Evolutionary conservation across 768 basidiomycete genomes (phyloP), one percentile per base, ranked within the genome.

Genomic region (Suillus americanus): DNA sequence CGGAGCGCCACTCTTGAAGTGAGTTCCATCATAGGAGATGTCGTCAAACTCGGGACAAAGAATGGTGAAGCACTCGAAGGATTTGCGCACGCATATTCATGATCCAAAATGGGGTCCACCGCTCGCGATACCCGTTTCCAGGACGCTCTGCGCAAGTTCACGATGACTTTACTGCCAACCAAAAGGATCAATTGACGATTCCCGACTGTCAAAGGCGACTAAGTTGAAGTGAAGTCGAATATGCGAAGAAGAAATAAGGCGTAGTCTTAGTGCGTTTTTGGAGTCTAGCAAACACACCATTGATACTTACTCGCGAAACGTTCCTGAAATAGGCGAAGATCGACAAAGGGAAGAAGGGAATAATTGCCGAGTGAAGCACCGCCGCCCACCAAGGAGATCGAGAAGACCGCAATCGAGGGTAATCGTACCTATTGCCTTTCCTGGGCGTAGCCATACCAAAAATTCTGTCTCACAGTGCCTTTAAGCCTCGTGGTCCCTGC

Each of bases 71-170:
- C 89, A 0, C 86, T 98, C 41, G 95, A 98, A 73, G 96, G 96
- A 3, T 98, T 98, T 74, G 97, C 88, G 96, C 64, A 90, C 90
- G 2, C 82, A 81, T 65, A 86, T 94, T 68, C 68, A 79, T n/a
- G 76, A 76, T 59, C 82, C 79, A 4, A 83, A 80, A 25, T 73
- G 1, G 71, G 66, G 8, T 67, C 66, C 7, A 64, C 72, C 0
- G 76, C 74, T 57, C 74, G 69, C 33, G 71, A 70, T 55, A 72
- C 65, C 62, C 68, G 73, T 25, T 82, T 85, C 1, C 95, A 1
- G 92, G 90, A 35, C 86, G 90, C 2, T 89, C 94, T 0, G 95
- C 85, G 97, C 62, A 97, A 99, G 77, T 83, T 96, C 61, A 98
- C 97, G 7, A 92, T 93, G 74, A 77, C 74, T 13, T 80, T 97